Evolutionary conservation across 176 grass and related monocot genomes (phyloP), one percentile per base, ranked within the genome.

Genomic region (Avena sativa): DNA sequence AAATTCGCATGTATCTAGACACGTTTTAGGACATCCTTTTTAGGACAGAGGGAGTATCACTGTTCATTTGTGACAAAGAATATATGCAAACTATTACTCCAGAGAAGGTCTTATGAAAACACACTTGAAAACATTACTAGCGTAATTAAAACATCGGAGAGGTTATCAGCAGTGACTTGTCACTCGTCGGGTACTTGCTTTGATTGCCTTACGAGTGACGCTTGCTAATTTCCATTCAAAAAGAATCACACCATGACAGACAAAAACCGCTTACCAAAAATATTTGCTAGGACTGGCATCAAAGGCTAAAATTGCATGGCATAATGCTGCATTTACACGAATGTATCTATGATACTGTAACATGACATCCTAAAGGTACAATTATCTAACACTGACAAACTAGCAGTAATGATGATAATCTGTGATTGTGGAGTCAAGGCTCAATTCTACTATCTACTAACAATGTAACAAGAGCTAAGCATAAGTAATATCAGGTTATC

Each of bases 241-340:
- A 71, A 16, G 3, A 63, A 66, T 9, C 3, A 49, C 5, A 58
- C 2, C 1, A 1, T 14, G 8, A 28, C 78, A 71, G 62, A 17
- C 20, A 21, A 73, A 32, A 34, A 26, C 74, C 12, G 67, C 36
- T 84, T 55, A 62, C 20, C 78, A 78, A 83, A 12, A 83, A 72
- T 63, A 67, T 56, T 73, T 12, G 16, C 34, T 8, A 12, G 28
- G 34, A 47, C 23, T 59, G 68, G 25, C 28, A 72, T 43, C 55
- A 44, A 32, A 76, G 32, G 34, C 84, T 61, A 79, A 79, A 73
- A 84, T 47, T 65, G 47, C 47, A 49, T 47, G 32, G 23, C 19
- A 46, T 12, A 48, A 84, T 57, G 12, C 63, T 15, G 26, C 36
- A 69, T 76, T 20, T 30, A 59, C 74, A 66, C 17, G 50, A 43